Evolutionary conservation across 345 rosid genomes (phyloP), one percentile per base, ranked within the genome.

Genomic region (Viola odorata): DNA sequence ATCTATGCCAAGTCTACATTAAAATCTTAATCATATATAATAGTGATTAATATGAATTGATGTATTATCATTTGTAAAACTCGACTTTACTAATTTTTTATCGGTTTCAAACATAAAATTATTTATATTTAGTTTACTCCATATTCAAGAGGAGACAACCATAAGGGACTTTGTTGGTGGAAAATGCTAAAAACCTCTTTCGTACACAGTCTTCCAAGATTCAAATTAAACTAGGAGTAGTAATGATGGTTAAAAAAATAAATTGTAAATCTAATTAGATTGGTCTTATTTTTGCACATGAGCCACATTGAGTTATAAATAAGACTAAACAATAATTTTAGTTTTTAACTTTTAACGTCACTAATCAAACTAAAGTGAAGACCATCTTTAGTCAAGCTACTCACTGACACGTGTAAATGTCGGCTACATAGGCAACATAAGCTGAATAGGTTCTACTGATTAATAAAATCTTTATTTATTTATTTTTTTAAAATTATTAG

Each of bases 351-450:
- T 44, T 44, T 1, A 11, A 11, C 12, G 7, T 44, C 3, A 23
- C 32, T 23, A 15, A 53, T 23, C 7, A 45, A 61, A 55, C 32
- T 61, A 61, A 63, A 73, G 73, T 70, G 44, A 79, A 69, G 76
- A 74, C 70, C 53, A 63, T 45, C 65, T 16, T 0, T 1, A 55
- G 66, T 4, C 63, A 13, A 52, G 75, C 53, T 60, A 49, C 45
- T 57, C 55, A 53, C 53, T n/a, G 85, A 75, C 89, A 81, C 87
- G 95, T 86, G 81, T 63, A 49, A 55, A 1, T 80, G 95, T 83
- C 87, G 82, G 87, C 80, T 82, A 64, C 45, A 38, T 42, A 53
- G 68, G 68, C 71, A 73, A 75, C 87, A 80, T 72, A 70, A 59
- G 61, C 55, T 80, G 69, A 67, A 47, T 47, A 12, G 61, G 62